A percentile compares a stretch with the other conserved stretches of the same genome.
phyloP scores from a whole-genome alignment of 208 protist genomes.

The Porcisia deanei region DNA sequence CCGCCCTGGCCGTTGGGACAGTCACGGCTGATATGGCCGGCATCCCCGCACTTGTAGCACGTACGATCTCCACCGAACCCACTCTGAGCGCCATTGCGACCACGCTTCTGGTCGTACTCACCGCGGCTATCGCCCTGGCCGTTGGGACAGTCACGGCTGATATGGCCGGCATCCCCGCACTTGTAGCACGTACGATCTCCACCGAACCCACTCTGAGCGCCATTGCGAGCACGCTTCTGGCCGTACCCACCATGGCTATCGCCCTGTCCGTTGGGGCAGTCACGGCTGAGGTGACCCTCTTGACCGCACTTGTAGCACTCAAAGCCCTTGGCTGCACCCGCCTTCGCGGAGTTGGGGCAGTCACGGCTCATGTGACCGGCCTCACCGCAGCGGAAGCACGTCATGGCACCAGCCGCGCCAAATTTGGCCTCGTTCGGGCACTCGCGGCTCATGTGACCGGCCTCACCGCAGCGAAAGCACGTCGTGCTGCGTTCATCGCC shows the following conservation, averaged over 20 bases:
- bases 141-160: slow-evolving; percentile 84
- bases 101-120: slow-evolving; percentile 65
- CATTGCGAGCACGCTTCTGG: slow-evolving; percentile 58
- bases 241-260: slow-evolving; percentile 49
- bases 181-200: slow-evolving; percentile 83
- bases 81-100: slow-evolving; percentile 48
- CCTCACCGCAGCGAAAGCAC: slow-evolving; percentile 66
- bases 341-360: slow-evolving; percentile 73
- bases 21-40: slow-evolving; percentile 80
- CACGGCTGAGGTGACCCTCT: slow-evolving; percentile 71
- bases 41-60: slow-evolving; percentile 89
- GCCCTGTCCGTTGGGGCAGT: slow-evolving; percentile 65
- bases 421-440: slow-evolving; percentile 54
- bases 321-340: slow-evolving; percentile 45
- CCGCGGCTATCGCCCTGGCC: slow-evolving; percentile 35
- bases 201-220: slow-evolving; percentile 51
- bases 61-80: slow-evolving; percentile 60
- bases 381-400: slow-evolving; percentile 85
- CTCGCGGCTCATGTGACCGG: slow-evolving; percentile 67
- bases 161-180: slow-evolving; percentile 80
- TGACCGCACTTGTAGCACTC: slow-evolving; percentile 81
- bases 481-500: slow-evolving; percentile 43
- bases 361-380: slow-evolving; percentile 84
- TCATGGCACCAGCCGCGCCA: slow-evolving; percentile 38
- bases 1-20: slow-evolving; percentile 65